These are phyloP conservation scores for Melanopsichium pennsylvanicum DNA, from an alignment of 1,284 basidiomycete species.

Conservation along the genomic window DNA sequence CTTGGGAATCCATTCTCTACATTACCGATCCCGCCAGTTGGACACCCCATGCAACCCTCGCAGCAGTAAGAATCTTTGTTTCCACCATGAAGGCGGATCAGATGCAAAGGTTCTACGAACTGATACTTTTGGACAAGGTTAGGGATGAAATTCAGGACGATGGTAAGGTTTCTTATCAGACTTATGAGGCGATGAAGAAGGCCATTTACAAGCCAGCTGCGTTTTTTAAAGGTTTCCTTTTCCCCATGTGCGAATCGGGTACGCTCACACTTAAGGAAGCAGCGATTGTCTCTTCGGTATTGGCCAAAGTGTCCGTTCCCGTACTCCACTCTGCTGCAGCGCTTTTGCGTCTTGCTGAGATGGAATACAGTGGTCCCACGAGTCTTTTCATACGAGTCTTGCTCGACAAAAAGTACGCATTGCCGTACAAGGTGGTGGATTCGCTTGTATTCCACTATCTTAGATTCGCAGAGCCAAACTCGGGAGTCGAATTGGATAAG, in stretches of 20 bases:
- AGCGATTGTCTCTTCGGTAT: conserved; percentile 89
- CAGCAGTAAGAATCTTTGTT: conserved; percentile 93
- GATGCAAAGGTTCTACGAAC: conserved; percentile 91
- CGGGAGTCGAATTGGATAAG: conserved; percentile 60
- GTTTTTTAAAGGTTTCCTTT: conserved; percentile 98
- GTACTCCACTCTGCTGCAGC: conserved; percentile 96
- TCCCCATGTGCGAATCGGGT: conserved; percentile 85
- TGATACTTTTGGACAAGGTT: conserved; percentile 89
- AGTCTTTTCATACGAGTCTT: conserved; percentile 96
- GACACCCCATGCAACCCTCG: conserved; percentile 93
- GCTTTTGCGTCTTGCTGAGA: conserved; percentile 87
- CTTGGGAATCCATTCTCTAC: conserved; percentile 95
- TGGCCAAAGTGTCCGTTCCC: conserved; percentile 90
- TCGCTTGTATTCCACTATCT: conserved; percentile 98
- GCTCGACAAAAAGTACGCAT: conserved; percentile 96
- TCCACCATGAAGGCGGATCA: conserved; percentile 96
- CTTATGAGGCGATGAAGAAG: conserved; percentile 90
- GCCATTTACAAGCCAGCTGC: conserved; percentile 95
- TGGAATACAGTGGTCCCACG: conserved; percentile 94
- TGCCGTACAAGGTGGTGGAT: conserved; percentile 98
- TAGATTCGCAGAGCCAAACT: conserved; percentile 73
- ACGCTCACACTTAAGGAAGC: conserved; percentile 90
- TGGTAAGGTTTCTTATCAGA: conserved; percentile 89
- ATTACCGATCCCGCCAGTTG: conserved; percentile 90
- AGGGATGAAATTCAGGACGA: conserved; percentile 83